These are phyloP conservation scores for Serendipita indica DNA, from an alignment of 768 basidiomycete genomes.

Conservation along the genomic window DNA sequence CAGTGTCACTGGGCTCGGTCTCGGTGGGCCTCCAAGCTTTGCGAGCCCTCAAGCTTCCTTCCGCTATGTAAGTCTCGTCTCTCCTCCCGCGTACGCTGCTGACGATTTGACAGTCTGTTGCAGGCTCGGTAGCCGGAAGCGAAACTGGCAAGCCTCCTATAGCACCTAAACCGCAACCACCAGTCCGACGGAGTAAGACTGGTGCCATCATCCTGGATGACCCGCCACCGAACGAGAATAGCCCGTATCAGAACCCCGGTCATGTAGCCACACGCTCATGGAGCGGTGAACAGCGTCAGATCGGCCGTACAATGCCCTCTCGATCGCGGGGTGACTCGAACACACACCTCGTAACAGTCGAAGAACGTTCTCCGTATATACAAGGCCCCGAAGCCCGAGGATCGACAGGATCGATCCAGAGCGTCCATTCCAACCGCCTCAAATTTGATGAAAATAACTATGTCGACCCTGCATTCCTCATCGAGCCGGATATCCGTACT, in stretches of 20 bases:
- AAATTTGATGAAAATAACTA: background rate
- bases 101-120: conserved; percentile 1
- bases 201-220: conserved; percentile 1
- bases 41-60: background rate
- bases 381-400: background rate
- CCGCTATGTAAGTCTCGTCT: background rate
- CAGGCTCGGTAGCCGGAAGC: background rate
- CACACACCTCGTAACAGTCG: background rate
- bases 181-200: conserved; percentile 1
- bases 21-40: background rate
- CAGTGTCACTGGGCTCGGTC: background rate
- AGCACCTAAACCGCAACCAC: conserved; percentile 3
- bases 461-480: background rate
- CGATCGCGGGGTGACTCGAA: background rate
- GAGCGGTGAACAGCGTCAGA: conserved; percentile 5
- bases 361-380: conserved; percentile 5
- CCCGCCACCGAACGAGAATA: background rate
- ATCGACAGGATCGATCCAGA: background rate
- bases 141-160: background rate
- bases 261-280: conserved; percentile 2
- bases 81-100: too few relatives aligned
- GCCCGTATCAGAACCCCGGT: background rate
- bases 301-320: background rate
- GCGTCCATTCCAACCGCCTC: background rate
- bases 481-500: background rate